Conservation (phyloP, 108 stramenopile genomes). For the Cylindrotheca fusiformis region DNA sequence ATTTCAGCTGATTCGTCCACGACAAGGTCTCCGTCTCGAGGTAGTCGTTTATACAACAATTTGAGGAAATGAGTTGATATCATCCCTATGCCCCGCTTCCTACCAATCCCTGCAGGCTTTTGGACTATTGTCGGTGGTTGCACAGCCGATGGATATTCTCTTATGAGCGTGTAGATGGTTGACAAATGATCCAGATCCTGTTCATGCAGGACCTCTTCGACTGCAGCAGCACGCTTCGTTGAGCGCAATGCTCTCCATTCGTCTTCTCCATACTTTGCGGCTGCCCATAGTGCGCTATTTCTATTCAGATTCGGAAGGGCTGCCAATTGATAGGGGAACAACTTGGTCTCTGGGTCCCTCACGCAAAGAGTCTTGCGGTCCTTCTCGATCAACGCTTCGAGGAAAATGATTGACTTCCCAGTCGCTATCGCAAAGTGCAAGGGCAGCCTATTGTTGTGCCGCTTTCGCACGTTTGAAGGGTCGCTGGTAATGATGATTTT, state of each 20-base stretch:
- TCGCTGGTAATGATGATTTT: slow-evolving; percentile 20
- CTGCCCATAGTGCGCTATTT: slow-evolving; percentile 4
- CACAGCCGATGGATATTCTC: slow-evolving; percentile 4
- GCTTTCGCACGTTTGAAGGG: not conserved
- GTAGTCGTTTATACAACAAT: slow-evolving; percentile 3
- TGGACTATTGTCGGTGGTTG: not conserved
- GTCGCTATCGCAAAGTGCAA: slow-evolving; percentile 26
- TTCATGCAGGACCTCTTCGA: slow-evolving; percentile 5
- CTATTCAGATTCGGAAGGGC: slow-evolving; percentile 6
- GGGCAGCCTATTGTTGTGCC: slow-evolving; percentile 17
- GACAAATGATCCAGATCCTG: slow-evolving; percentile 10
- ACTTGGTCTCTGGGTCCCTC: slow-evolving; percentile 13
- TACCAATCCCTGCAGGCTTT: slow-evolving; percentile 3
- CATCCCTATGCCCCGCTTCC: slow-evolving; percentile 5
- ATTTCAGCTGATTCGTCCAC: not conserved
- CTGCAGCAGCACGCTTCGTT: slow-evolving; percentile 12
- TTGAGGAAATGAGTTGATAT: slow-evolving; percentile 6
- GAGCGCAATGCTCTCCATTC: slow-evolving; percentile 13
- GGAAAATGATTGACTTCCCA: slow-evolving; percentile 8
- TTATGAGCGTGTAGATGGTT: slow-evolving; percentile 16
- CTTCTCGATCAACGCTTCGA: slow-evolving; percentile 6
- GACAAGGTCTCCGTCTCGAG: not conserved
- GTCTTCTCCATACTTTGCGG: slow-evolving; percentile 7
- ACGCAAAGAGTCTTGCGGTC: not conserved
- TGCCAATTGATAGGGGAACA: slow-evolving; percentile 31